Conservation (phyloP, 306 rosid species). For the Cicer yamashitae region DNA sequence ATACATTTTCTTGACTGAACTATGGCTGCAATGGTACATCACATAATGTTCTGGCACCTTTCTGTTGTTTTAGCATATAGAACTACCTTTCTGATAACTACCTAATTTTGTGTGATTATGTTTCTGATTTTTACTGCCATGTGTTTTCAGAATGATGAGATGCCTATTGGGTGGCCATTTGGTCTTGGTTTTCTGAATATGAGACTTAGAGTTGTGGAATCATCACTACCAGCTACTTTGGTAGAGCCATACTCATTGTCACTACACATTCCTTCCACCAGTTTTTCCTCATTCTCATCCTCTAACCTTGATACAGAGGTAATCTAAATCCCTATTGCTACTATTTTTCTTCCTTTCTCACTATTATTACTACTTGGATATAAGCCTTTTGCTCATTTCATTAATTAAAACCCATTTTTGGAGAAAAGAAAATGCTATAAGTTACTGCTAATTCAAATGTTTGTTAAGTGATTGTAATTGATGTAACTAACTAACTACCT, state of each 20-base stretch:
- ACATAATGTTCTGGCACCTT: too few species aligned
- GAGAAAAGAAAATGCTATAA: slow-evolving; percentile 5
- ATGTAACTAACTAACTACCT: too few species aligned
- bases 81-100: background rate
- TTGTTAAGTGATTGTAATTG: too few species aligned
- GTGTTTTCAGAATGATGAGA: slow-evolving; percentile 60
- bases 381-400: background rate
- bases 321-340: slow-evolving; percentile 15
- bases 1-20: too few species aligned
- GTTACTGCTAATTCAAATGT: too few species aligned
- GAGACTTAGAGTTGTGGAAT: slow-evolving; percentile 61
- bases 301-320: slow-evolving; percentile 95
- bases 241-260: slow-evolving; percentile 44
- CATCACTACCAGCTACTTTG: slow-evolving; percentile 52
- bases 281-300: slow-evolving; percentile 83
- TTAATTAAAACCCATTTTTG: background rate
- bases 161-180: slow-evolving; percentile 81
- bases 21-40: too few species aligned
- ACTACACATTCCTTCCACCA: slow-evolving; percentile 56
- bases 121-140: background rate
- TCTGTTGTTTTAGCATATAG: background rate
- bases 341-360: slow-evolving; percentile 19
- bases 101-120: background rate
- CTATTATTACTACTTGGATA: background rate
- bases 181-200: slow-evolving; percentile 68